Base-by-base conservation (phyloP, 306 rosid species). In the Vigna unguiculata region DNA sequence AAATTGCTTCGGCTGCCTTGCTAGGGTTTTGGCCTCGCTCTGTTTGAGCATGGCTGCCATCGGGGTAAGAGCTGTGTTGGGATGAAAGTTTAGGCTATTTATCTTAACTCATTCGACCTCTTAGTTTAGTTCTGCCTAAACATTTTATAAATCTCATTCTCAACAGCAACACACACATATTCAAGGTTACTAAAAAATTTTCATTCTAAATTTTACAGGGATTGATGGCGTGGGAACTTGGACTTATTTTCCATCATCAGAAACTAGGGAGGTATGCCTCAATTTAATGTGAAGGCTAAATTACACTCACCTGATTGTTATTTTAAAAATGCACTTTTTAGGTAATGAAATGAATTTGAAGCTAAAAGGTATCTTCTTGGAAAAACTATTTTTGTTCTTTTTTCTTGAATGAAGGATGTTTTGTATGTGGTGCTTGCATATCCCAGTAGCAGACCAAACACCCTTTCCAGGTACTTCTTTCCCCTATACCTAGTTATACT, bases 381-480 rank as follows among this genome's bases (percentile, higher is more conserved):
- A 19, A 67, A 19, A 41, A 69, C 60, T 68, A 8, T 6, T 57
- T 43, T 67, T 34, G 53, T 64, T 19, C 64, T 51, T 28, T 51
- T 61, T 57, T 36, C 34, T 65, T 82, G 80, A 53, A 75, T 88
- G 81, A 77, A 95, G 97, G 88, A 79, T 89, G 32, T 95, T 89
- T 81, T 85, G 92, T 45, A 17, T 88, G 63, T 89, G 93, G 92
- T 89, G 99, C 93, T 85, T 95, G 90, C 99, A 95, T 82, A 89
- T 89, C 78, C 97, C 99, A 25, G 88, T 83, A 9, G 78, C 69
- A 79, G 96, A 95, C 82, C 87, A 92, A 70, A 92, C 97, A 53
- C 79, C 89, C 75, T 89, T 92, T 81, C 60, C 78, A 83, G 97
- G 96, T 90, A 22, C 65, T 38, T 28, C 64, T 28, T 69, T 69